Evolutionary conservation across 305 asterid genomes (phyloP).

Genomic region (Stenogyne calaminthoides): DNA sequence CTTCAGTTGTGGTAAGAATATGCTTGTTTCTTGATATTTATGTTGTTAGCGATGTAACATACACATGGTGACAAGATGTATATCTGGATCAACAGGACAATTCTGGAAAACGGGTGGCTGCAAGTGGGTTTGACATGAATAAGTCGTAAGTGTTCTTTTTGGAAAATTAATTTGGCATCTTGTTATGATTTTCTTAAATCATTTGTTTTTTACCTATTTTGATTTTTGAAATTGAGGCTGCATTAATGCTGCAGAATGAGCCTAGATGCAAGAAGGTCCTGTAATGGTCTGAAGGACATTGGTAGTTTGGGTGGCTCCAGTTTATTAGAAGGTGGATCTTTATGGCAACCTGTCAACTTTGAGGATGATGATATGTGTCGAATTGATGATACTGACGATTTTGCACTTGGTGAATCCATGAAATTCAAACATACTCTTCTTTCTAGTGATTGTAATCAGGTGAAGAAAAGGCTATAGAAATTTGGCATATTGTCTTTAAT

Average conservation of each 20-base stretch:
- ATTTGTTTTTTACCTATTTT: conserved; percentile 1
- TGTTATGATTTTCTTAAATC: conserved; percentile 11
- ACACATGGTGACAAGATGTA: conserved; percentile 26
- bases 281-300: conserved; percentile 69
- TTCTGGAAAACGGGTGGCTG: conserved; percentile 51
- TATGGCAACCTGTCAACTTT: conserved; percentile 66
- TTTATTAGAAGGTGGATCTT: conserved; percentile 51
- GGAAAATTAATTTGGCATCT: conserved; percentile 3
- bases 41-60: conserved; percentile 6
- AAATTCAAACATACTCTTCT: conserved; percentile 48
- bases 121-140: conserved; percentile 52
- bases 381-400: conserved; percentile 69
- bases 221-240: conserved; percentile 22
- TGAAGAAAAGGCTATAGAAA: conserved; percentile 29
- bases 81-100: conserved; percentile 46
- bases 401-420: conserved; percentile 58
- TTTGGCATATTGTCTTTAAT: conserved; percentile 2
- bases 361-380: conserved; percentile 96
- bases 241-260: conserved; percentile 59
- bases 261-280: conserved; percentile 55
- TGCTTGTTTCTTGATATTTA: conserved; percentile 23
- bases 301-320: conserved; percentile 44
- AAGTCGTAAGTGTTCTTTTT: conserved; percentile 62
- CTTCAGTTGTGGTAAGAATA: conserved; percentile 62
- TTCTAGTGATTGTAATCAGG: conserved; percentile 75